A percentile compares a stretch with the other conserved stretches of the same genome.
These are phyloP conservation scores for Daedaleopsis sinensis DNA, from an alignment of 768 basidiomycete species.

Conservation along the genomic window DNA sequence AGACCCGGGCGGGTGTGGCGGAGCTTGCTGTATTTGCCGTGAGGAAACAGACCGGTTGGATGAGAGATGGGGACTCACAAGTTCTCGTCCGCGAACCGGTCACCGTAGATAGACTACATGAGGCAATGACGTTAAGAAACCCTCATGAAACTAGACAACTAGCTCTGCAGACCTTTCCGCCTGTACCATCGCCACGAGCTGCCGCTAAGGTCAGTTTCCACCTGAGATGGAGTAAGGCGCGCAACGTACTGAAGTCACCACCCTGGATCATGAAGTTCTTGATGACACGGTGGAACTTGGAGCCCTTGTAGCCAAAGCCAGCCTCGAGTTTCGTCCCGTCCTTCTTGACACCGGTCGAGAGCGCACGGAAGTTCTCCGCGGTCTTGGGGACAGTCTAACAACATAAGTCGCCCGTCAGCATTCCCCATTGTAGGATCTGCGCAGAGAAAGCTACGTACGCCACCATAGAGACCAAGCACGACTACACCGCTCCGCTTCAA, in stretches of 20 bases:
- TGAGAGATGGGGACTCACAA: constrained; percentile 55
- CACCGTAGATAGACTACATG: constrained; percentile 83
- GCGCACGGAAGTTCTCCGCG: constrained; percentile 95
- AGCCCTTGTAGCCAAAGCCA: constrained; percentile 92
- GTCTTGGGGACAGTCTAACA: constrained; percentile 91
- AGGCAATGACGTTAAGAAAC: neutral
- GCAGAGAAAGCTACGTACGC: constrained; percentile 45
- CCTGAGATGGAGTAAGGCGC: neutral
- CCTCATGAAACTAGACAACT: neutral
- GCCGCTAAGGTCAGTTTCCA: constrained; percentile 17
- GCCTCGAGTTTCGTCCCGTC: constrained; percentile 66
- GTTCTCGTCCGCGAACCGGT: constrained; percentile 93
- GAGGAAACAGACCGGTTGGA: neutral
- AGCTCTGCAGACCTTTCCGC: constrained; percentile 68
- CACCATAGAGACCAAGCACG: constrained; percentile 88
- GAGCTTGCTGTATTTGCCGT: constrained; percentile 70
- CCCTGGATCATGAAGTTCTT: constrained; percentile 98
- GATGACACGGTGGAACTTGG: constrained; percentile 96
- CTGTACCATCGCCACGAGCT: constrained; percentile 88
- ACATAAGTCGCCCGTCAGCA: neutral
- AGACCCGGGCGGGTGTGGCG: constrained; percentile 87
- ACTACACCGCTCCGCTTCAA: constrained; percentile 46
- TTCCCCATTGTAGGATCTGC: neutral
- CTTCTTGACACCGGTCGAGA: constrained; percentile 82
- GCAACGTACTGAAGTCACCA: constrained; percentile 89